A percentile compares a stretch with the other conserved stretches of the same genome.
These are phyloP conservation scores for Durotheca rogersii DNA, from an alignment of 495 filamentous ascomycete genomes.

Conservation along the genomic window DNA sequence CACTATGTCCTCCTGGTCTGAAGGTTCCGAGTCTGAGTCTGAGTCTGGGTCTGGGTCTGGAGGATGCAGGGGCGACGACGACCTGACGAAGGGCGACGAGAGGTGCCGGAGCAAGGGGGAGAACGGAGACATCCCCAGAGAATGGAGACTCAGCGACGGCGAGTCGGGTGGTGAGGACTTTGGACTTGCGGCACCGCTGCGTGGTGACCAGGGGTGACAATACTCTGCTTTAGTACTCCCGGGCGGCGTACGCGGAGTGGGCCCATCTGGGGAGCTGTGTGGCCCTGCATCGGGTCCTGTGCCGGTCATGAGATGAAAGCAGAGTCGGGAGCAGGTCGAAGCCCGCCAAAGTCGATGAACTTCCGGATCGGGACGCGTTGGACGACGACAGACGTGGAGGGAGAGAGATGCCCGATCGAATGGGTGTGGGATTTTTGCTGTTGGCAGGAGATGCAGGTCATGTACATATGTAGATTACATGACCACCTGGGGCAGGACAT, in stretches of 20 bases:
- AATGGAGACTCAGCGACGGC: slow-evolving; percentile 37
- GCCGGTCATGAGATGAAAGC: slow-evolving; percentile 14
- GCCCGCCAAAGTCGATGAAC: not conserved
- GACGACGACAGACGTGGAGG: not conserved
- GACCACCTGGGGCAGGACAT: no score
- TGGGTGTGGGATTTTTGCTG: not conserved
- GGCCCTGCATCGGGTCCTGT: slow-evolving; percentile 26
- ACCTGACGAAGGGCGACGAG: slow-evolving; percentile 26
- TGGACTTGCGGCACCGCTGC: slow-evolving; percentile 20
- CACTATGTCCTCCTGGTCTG: slow-evolving; percentile 28
- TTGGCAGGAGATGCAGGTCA: not conserved
- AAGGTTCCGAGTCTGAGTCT: no score
- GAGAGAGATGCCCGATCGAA: not conserved
- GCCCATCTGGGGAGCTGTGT: slow-evolving; percentile 14
- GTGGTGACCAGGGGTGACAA: slow-evolving; percentile 10
- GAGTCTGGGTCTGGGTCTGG: no score
- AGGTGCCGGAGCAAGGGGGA: slow-evolving; percentile 36
- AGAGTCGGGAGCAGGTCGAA: not conserved
- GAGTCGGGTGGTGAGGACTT: slow-evolving; percentile 27
- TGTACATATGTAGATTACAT: not conserved
- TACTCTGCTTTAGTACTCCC: slow-evolving; percentile 12
- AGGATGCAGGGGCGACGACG: slow-evolving; percentile 25
- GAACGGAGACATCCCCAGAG: slow-evolving; percentile 39
- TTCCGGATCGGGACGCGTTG: slow-evolving; percentile 17
- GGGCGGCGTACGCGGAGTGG: slow-evolving; percentile 25